Evolutionary conservation across 2,329 filamentous ascomycete species (phyloP).

Genomic region (Balansia obtecta): DNA sequence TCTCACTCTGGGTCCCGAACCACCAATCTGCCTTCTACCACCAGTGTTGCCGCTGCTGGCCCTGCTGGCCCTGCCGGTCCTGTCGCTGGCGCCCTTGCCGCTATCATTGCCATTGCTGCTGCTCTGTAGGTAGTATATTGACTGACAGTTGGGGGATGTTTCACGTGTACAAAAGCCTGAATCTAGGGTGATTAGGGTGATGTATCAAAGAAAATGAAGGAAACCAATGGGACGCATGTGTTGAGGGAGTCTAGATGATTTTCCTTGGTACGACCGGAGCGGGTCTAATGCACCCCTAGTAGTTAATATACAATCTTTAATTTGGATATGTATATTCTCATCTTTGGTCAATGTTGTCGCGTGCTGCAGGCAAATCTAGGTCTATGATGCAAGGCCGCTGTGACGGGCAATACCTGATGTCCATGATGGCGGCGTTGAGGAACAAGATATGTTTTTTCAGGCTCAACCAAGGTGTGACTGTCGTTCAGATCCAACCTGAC

Average conservation of each 20-base stretch:
- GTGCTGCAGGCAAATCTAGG: conserved; percentile 24
- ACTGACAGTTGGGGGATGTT: not conserved
- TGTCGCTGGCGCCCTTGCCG: conserved; percentile 17
- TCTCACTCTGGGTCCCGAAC: not conserved
- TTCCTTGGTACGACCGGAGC: not conserved
- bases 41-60: not conserved
- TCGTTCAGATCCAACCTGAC: conserved; percentile 25
- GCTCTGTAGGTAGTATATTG: conserved; percentile 18
- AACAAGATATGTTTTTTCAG: conserved; percentile 41
- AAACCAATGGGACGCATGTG: not conserved
- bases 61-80: conserved; percentile 4
- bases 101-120: conserved; percentile 18
- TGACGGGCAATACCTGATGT: conserved; percentile 24
- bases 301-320: not conserved
- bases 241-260: not conserved
- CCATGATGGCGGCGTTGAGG: conserved; percentile 45
- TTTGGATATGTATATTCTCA: not conserved
- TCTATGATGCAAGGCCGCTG: conserved; percentile 43
- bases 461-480: conserved; percentile 18
- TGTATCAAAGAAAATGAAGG: conserved; percentile 1
- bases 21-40: not conserved
- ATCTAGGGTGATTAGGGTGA: not conserved
- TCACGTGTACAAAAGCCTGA: not conserved
- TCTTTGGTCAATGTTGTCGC: not conserved
- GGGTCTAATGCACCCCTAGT: conserved; percentile 2